These are phyloP conservation scores for Magnaporthiopsis incrustans DNA, from an alignment of 2,329 filamentous ascomycete genomes.

Conservation along the genomic window DNA sequence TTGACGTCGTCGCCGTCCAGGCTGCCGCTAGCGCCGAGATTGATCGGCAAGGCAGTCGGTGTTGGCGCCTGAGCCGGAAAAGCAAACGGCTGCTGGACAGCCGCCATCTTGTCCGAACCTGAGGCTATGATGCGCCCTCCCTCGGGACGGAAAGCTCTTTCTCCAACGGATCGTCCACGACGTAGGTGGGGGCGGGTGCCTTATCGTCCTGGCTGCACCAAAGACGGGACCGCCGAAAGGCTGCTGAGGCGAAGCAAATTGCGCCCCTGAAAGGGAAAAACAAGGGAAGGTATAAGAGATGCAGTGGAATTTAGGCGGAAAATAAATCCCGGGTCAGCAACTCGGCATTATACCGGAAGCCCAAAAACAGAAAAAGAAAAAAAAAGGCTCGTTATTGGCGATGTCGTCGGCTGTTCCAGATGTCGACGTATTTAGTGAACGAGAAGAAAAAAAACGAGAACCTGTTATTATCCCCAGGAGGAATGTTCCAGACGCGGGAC, in stretches of 20 bases:
- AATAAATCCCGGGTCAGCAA: background rate
- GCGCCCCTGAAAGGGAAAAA: no score
- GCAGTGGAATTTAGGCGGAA: background rate
- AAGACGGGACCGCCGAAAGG: no score
- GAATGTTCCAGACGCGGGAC: background rate
- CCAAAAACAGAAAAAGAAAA: background rate
- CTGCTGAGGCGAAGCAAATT: no score
- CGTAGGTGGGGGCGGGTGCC: background rate
- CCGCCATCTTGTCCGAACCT: conserved; percentile 12
- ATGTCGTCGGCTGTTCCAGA: no score
- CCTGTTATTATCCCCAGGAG: no score
- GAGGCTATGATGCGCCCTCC: background rate
- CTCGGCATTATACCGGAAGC: no score
- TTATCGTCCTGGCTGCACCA: no score
- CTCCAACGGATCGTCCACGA: background rate
- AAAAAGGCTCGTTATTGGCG: background rate
- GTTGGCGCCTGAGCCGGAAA: conserved; percentile 14
- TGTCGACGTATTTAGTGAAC: no score
- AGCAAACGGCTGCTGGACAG: conserved; percentile 17
- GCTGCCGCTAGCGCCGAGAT: conserved; percentile 13
- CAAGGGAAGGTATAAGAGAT: background rate
- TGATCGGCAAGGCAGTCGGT: conserved; percentile 18
- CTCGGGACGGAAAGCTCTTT: background rate
- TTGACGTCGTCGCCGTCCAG: conserved; percentile 19
- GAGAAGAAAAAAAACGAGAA: no score